Evolutionary conservation across 1,284 basidiomycete species (phyloP), one percentile per base, ranked within the genome.

Genomic region (Cutaneotrichosporon sp.): DNA sequence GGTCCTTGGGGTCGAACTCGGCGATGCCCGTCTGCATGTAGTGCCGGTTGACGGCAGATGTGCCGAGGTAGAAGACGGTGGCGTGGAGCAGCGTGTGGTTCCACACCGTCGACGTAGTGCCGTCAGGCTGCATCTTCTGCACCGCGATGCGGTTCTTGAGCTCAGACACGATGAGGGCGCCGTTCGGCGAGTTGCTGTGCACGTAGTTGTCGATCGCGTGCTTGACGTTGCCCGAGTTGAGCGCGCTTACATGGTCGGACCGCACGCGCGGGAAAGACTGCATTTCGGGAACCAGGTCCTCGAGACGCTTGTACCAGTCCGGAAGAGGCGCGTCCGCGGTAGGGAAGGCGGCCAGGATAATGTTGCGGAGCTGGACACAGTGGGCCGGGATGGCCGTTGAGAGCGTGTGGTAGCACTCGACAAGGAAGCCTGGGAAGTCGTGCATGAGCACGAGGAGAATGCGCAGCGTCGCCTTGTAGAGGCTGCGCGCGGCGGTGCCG

Each of bases 381-480:
- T 88, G 85, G 17, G 86, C 79, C 41, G 96, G 96, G 60, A 98
- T 88, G 57, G 83, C 85, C 61, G 97, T 93, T 70, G 90, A 91
- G 41, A 99, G 82, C 42, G 88, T 87, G 78, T 96, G 93, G 76
- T 97, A 94, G 73, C 96, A 92, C 77, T 94, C 90, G 72, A 87
- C 88, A 57, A 99, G 81, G 80, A 97, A 98, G 62, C 97, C 93
- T 45, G 96, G 94, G 81, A 97, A 97, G 78, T 98, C 96, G 76
- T 98, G 94, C 52, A 98, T 82, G 53, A 98, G 84, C 54, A 98
- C 90, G 46, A 98, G 82, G 48, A 97, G 82, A 41, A 98, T 82
- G 34, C 93, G 84, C 43, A 97, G 80, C 19, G 91, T 85, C n/a
- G 92, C 96, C 47, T 87, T 85, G 78, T 96, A 97, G 49, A 98